These are phyloP conservation scores for Mortierella sp. DNA, from an alignment of 371 early-diverging fungal genomes.

Conservation along the genomic window DNA sequence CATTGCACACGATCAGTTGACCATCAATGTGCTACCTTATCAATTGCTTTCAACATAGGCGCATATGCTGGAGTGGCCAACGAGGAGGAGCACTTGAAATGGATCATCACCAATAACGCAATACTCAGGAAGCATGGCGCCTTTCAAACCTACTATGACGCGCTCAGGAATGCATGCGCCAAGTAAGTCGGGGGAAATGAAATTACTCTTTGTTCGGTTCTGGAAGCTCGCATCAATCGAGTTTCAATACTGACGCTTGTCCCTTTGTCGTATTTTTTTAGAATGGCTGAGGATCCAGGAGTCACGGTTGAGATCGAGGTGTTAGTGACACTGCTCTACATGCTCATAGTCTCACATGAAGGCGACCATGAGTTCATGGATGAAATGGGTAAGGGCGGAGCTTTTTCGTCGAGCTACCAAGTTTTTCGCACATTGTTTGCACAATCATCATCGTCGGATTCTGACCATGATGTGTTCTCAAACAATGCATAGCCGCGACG, in stretches of 20 bases:
- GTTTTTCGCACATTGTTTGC: neutral
- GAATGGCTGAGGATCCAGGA: constrained; percentile 37
- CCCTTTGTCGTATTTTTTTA: neutral
- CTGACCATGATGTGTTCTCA: neutral
- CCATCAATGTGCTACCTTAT: neutral
- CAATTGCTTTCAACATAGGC: constrained; percentile 23
- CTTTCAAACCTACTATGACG: constrained; percentile 51
- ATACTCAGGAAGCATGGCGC: constrained; percentile 47
- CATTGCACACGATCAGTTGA: neutral
- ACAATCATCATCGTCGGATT: neutral
- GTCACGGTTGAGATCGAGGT: constrained; percentile 40
- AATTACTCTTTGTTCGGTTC: neutral
- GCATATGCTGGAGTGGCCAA: constrained; percentile 33
- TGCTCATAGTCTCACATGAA: constrained; percentile 50
- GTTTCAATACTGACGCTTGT: neutral
- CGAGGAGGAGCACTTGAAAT: constrained; percentile 61
- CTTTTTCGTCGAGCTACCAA: neutral
- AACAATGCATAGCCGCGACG: constrained; percentile 49
- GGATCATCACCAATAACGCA: constrained; percentile 64
- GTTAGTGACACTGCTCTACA: constrained; percentile 43
- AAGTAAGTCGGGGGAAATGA: constrained; percentile 25
- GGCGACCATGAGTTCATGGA: constrained; percentile 45
- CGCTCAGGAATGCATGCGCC: constrained; percentile 46
- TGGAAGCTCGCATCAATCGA: neutral
- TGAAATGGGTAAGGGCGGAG: constrained; percentile 30